Base-by-base conservation (phyloP, 2,329 filamentous ascomycete genomes). In the Botrytis cinerea region DNA sequence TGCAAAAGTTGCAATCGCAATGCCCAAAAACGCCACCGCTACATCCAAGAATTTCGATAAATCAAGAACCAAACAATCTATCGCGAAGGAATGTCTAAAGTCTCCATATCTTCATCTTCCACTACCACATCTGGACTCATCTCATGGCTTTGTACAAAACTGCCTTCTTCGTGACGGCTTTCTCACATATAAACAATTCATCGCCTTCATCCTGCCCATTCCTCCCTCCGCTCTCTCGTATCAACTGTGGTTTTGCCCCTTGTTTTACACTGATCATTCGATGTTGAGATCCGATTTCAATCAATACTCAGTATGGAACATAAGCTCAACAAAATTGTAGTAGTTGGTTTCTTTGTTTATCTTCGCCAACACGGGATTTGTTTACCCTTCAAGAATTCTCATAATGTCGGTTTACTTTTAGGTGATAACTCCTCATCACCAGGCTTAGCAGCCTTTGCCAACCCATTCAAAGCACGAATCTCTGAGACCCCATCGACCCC, bases 351-450 rank as follows among this genome's bases (percentile, higher is more conserved):
- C 25, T 32, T 54, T 7, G 5, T 18, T 25, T 5, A 62, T 57
- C 35, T 38, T 8, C 66, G 22, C 18, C n/a, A 45, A 32, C n/a
- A 43, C 10, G 2, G 6, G 22, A 59, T 5, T 12, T 25, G 1
- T 43, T 43, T 20, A 57, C 35, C 7, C 28, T 14, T 28, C 35
- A 45, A 69, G 16, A 69, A 22, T 20, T n/a, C 48, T 61, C 54
- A 69, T 14, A 43, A n/a, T 35, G 8, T 28, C 25, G 71, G 63
- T 12, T 12, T 48, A 60, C 63, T 73, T 64, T 20, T 73, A 66
- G 71, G 71, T 12, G 71, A 69, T 9, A 73, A 48, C 6, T 61
- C 51, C 5, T 60, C 71, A 9, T 62, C 32, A 18, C 28, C 25
- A 32, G 25, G 7, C 20, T 20, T 43, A n/a, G 4, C 12, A 12